phyloP scores from a whole-genome alignment of 345 rosid genomes.

The Pugionium dolabratum region DNA sequence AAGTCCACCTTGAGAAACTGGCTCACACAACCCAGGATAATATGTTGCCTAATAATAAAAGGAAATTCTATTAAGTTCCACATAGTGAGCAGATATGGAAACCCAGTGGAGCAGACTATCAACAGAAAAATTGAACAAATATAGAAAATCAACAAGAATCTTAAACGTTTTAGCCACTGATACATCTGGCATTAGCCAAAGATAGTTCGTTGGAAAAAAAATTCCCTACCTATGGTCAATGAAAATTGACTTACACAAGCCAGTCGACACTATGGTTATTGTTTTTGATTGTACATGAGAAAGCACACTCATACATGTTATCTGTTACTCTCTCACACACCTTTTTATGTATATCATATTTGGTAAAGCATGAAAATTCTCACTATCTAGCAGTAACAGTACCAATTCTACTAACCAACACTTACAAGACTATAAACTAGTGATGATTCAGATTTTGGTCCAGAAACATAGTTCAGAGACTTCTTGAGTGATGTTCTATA shows the following conservation, averaged over 20 bases:
- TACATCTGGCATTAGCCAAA: slow-evolving; percentile 5
- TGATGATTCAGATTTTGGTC: too few species aligned
- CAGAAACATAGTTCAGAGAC: too few species aligned
- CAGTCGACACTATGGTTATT: slow-evolving; percentile 9
- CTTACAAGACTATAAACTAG: too few species aligned
- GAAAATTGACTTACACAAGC: slow-evolving; percentile 21
- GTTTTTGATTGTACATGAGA: slow-evolving; percentile 25
- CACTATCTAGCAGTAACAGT: too few species aligned
- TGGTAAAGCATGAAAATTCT: background rate
- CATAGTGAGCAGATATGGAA: slow-evolving; percentile 15
- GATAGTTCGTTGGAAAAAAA: background rate
- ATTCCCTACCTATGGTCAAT: slow-evolving; percentile 12
- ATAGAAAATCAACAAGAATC: slow-evolving; percentile 9
- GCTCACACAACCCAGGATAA: slow-evolving; percentile 95
- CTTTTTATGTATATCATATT: background rate
- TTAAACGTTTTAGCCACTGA: background rate
- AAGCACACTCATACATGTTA: slow-evolving; percentile 15
- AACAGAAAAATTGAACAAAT: background rate
- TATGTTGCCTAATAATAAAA: slow-evolving; percentile 61
- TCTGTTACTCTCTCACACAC: background rate
- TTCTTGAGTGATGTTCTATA: too few species aligned
- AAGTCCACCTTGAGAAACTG: slow-evolving; percentile 87
- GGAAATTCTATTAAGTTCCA: slow-evolving; percentile 22
- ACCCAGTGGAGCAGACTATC: slow-evolving; percentile 7
- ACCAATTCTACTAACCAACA: too few species aligned